Conservation (phyloP, 2,329 filamentous ascomycete genomes). For the Penicillium expansum region DNA sequence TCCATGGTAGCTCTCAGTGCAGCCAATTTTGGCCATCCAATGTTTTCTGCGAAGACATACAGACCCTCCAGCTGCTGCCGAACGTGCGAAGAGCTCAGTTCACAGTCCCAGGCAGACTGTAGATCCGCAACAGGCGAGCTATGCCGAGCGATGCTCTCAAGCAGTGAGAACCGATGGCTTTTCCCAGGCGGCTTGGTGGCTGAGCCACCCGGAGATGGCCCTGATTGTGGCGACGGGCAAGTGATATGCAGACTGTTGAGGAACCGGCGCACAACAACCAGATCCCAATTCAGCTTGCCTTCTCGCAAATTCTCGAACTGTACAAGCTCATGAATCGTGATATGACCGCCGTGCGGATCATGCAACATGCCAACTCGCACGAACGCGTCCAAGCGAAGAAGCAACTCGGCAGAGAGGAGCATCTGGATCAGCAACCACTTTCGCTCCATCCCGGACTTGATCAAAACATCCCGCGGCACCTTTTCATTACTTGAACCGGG, state of each 20-base stretch:
- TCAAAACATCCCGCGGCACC: conserved; percentile 23
- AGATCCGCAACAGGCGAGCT: conserved; percentile 14
- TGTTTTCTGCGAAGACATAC: conserved; percentile 49
- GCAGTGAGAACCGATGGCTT: conserved; percentile 21
- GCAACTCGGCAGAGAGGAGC: conserved; percentile 53
- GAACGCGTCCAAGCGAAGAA: conserved; percentile 53
- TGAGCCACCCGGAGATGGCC: neutral
- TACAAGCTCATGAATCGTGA: conserved; percentile 46
- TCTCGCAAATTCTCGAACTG: conserved; percentile 48
- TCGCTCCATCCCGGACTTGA: conserved; percentile 40
- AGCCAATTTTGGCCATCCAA: conserved; percentile 51
- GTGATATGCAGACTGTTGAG: conserved; percentile 50
- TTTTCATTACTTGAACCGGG: conserved; percentile 1
- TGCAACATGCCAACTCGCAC: conserved; percentile 43
- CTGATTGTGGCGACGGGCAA: conserved; percentile 17
- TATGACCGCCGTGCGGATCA: conserved; percentile 37
- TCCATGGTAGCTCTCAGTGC: conserved; percentile 38
- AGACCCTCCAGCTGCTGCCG: conserved; percentile 51
- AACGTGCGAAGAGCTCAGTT: conserved; percentile 37
- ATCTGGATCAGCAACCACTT: conserved; percentile 57
- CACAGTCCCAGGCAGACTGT: conserved; percentile 35
- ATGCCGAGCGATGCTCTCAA: conserved; percentile 27
- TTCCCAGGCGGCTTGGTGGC: conserved; percentile 14
- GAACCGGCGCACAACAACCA: conserved; percentile 53
- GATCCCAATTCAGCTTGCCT: conserved; percentile 56